phyloP scores from a whole-genome alignment of 176 grass and related monocot genomes.

The Zea luxurians region DNA sequence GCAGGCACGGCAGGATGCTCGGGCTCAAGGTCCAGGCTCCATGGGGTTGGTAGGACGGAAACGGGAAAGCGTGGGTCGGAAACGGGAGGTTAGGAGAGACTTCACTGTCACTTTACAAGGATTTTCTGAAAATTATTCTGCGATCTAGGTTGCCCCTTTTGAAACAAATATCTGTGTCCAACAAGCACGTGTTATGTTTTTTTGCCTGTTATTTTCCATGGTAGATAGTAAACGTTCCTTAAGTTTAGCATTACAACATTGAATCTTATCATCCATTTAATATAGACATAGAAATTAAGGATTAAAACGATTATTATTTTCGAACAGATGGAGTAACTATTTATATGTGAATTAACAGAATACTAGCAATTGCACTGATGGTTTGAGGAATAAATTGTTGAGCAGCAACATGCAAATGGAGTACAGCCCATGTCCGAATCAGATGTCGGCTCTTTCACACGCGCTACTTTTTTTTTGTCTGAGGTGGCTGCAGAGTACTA shows the following conservation, averaged over 20 bases:
- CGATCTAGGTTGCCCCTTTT: neutral
- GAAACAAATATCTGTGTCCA: neutral
- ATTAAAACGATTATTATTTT: too few relatives aligned
- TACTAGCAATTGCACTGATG: neutral
- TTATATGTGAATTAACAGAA: neutral
- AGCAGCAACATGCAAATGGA: neutral
- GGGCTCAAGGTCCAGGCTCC: neutral
- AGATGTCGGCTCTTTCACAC: conserved; percentile 10
- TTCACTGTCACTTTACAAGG: conserved; percentile 42
- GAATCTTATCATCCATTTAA: too few relatives aligned
- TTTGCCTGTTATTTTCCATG: neutral
- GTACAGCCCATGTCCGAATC: neutral
- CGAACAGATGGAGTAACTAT: neutral
- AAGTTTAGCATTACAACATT: neutral
- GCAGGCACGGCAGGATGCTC: neutral
- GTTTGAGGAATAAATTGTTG: neutral
- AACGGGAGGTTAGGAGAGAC: conserved; percentile 38
- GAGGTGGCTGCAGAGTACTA: neutral
- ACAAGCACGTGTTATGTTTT: conserved; percentile 1
- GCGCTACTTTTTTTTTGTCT: neutral
- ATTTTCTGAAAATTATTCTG: neutral
- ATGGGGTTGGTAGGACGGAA: conserved; percentile 53
- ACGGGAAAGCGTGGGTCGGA: conserved; percentile 24
- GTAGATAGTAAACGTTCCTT: neutral
- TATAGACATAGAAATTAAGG: too few relatives aligned